A percentile compares a stretch with the other conserved stretches of the same genome.
Conservation (phyloP, 83 land plant species). For the Picea mariana region DNA sequence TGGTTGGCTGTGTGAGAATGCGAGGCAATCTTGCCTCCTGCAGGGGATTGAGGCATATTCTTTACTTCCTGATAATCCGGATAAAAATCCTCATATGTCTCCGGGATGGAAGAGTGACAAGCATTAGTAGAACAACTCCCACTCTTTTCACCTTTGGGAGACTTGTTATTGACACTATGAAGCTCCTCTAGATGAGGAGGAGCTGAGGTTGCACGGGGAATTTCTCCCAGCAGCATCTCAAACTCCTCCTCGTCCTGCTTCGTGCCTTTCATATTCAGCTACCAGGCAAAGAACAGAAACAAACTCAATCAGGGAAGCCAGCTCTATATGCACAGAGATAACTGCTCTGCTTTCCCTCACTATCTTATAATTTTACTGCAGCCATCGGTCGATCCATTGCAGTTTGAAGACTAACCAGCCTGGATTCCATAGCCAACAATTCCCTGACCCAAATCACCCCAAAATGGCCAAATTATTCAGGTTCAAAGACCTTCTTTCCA, state of each 20-base stretch:
- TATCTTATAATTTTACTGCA: too few relatives aligned
- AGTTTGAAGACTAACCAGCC: too few relatives aligned
- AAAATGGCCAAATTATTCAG: too few relatives aligned
- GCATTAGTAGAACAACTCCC: constrained; percentile 2
- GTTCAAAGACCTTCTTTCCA: too few relatives aligned
- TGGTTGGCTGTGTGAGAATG: not conserved
- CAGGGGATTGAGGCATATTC: not conserved
- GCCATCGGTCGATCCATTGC: too few relatives aligned
- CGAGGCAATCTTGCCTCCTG: not conserved
- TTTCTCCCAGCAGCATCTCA: constrained; percentile 42
- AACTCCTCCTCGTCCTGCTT: constrained; percentile 30
- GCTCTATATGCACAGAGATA: too few relatives aligned
- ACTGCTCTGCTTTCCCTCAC: too few relatives aligned
- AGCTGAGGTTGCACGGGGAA: constrained; percentile 39
- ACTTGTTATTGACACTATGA: not conserved
- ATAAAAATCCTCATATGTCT: constrained; percentile 12
- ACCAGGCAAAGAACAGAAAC: too few relatives aligned
- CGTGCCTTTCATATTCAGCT: constrained; percentile 10
- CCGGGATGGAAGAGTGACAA: constrained; percentile 11
- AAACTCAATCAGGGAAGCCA: too few relatives aligned
- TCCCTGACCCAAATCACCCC: too few relatives aligned
- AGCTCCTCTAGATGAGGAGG: constrained; percentile 15
- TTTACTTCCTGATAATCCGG: constrained; percentile 13
- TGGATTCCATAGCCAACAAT: too few relatives aligned
- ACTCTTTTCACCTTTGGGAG: not conserved